Evolutionary conservation across 306 rosid genomes (phyloP), one percentile per base, ranked within the genome.

Genomic region (Biancaea sappan): DNA sequence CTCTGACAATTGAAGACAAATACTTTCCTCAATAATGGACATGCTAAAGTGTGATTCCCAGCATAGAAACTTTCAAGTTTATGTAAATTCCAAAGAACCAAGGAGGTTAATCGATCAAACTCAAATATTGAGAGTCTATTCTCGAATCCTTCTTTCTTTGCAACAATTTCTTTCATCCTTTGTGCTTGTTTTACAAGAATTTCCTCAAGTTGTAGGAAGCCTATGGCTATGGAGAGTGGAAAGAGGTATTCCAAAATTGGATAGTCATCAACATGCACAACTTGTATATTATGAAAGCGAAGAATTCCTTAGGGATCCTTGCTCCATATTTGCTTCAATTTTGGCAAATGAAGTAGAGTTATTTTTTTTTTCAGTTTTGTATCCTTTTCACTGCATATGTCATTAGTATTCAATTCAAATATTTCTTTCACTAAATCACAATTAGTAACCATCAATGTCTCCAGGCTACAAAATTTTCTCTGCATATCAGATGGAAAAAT

Each of bases 281-380:
- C 12, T 11, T 41, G 31, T 11, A 84, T 62, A 80, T 50, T 61
- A 0, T 51, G 78, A 56, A 31, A 61, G 73, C 18, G 8, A 8
- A 77, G 48, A 24, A n/a, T 3, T 43, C 50, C 59, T 2, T 69
- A 9, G 1, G 77, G 84, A 18, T 69, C 61, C 48, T 31, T 22
- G 44, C 44, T 74, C 80, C 84, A 80, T 18, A 80, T 43, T 3
- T 69, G 68, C 52, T 80, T 74, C 28, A 80, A 34, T 28, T 74
- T 66, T 0, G 67, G 59, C 22, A 74, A 48, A 26, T 35, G 50
- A 34, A 7, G 40, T 24, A 80, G 70, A 56, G 65, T 40, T 52
- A 80, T 6, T 4, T 57, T n/a, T n/a, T n/a, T 66, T 43, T 47
- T 68, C 13, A 80, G 32, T 0, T 16, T 64, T 19, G 43, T 38